These are phyloP conservation scores for Talaromyces wortmannii DNA, from an alignment of 495 filamentous ascomycete species.

Conservation along the genomic window DNA sequence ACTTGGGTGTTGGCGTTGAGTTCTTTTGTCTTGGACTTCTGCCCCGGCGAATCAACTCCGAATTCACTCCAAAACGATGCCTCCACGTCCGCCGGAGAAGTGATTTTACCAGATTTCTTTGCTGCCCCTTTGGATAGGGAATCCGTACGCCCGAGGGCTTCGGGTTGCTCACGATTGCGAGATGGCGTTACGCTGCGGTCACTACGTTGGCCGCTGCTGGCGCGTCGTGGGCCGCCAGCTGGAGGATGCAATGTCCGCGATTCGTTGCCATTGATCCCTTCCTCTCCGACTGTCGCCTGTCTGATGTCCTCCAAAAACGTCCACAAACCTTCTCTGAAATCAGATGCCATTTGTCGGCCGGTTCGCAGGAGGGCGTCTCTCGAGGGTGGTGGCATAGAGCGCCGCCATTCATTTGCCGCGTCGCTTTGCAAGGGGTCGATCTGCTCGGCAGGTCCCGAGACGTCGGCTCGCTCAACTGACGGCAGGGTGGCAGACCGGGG, in stretches of 20 bases:
- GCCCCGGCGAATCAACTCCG: conserved; percentile 45
- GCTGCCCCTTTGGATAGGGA: conserved; percentile 21
- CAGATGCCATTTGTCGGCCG: conserved; percentile 82
- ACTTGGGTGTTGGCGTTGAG: conserved; percentile 25
- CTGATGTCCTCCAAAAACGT: conserved; percentile 93
- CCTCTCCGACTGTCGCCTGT: conserved; percentile 92
- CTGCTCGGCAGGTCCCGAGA: conserved; percentile 19
- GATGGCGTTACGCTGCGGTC: conserved; percentile 17
- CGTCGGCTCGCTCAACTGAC: conserved; percentile 29
- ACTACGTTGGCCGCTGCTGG: conserved; percentile 24
- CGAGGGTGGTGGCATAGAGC: conserved; percentile 37
- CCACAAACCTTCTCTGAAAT: conserved; percentile 87
- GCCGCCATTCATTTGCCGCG: conserved; percentile 24
- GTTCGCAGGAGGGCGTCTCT: conserved; percentile 55
- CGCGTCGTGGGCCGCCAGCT: conserved; percentile 1
- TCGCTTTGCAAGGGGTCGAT: conserved; percentile 11
- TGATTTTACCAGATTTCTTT: conserved; percentile 37
- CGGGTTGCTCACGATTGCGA: conserved; percentile 7
- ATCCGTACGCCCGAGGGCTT: conserved; percentile 32
- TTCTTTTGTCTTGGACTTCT: conserved; percentile 29
- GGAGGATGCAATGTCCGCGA: conserved; percentile 27
- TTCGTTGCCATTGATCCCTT: conserved; percentile 59
- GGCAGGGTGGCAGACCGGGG: conserved; percentile 40
- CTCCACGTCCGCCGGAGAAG: conserved; percentile 37
- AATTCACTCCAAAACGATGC: conserved; percentile 47